Evolutionary conservation across 2,329 filamentous ascomycete genomes (phyloP).

Genomic region (Alternaria arbusti): DNA sequence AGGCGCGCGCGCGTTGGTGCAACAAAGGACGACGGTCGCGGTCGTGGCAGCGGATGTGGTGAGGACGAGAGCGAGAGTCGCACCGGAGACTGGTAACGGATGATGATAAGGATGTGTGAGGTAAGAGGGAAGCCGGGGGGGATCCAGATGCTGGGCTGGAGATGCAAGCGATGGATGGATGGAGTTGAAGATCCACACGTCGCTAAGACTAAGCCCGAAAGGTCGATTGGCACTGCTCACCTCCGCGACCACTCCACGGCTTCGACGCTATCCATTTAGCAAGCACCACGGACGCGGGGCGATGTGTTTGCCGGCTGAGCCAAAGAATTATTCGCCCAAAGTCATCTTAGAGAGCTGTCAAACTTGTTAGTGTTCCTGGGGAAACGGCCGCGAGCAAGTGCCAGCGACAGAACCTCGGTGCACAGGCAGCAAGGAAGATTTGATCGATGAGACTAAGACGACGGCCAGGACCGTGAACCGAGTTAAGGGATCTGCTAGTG

Average conservation of each 20-base stretch:
- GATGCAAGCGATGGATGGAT: conserved; percentile 12
- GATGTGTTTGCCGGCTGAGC: conserved; percentile 14
- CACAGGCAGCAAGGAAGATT: background rate
- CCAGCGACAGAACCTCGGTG: background rate
- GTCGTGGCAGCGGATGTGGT: conserved; percentile 7
- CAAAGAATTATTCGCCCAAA: background rate
- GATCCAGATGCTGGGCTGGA: conserved; percentile 20
- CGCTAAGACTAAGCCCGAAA: conserved; percentile 15
- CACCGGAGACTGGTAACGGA: conserved; percentile 16
- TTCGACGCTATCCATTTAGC: conserved; percentile 17
- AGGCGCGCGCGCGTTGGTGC: conserved; percentile 33
- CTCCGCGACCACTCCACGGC: conserved; percentile 20
- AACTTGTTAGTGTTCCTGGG: background rate
- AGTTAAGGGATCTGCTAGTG: conserved; percentile 8
- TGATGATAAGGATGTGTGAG: conserved; percentile 21
- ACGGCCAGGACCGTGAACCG: conserved; percentile 10
- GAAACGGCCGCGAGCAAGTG: background rate
- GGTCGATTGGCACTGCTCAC: conserved; percentile 10
- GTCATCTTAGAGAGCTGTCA: conserved; percentile 7
- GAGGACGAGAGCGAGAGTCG: conserved; percentile 12
- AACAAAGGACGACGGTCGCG: conserved; percentile 19
- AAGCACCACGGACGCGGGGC: conserved; percentile 12
- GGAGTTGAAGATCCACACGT: conserved; percentile 15
- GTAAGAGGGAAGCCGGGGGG: conserved; percentile 1
- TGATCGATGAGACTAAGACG: background rate